phyloP scores from a whole-genome alignment of 768 basidiomycete genomes.

The Butyriboletus loyo region DNA sequence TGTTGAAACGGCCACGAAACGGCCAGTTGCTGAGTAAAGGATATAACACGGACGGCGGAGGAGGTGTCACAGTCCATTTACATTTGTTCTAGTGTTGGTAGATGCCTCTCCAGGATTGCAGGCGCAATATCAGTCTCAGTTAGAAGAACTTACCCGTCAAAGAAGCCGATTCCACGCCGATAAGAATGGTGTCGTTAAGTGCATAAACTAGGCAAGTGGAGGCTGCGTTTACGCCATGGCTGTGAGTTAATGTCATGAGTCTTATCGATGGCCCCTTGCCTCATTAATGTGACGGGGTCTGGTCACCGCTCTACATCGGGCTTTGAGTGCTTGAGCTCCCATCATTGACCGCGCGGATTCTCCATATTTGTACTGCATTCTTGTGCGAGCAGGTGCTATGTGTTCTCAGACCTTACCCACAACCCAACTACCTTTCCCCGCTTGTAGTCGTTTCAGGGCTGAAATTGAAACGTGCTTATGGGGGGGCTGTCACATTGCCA shows the following conservation, averaged over 20 bases:
- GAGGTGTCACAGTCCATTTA: neutral
- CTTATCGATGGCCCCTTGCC: neutral
- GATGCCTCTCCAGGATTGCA: neutral
- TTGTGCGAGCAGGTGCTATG: neutral
- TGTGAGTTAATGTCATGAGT: neutral
- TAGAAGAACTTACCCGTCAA: neutral
- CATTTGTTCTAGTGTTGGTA: neutral
- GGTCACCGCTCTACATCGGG: neutral
- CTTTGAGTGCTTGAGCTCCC: constrained; percentile 6
- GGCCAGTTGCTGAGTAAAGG: neutral
- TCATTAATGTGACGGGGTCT: neutral
- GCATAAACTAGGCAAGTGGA: constrained; percentile 8
- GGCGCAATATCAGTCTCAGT: neutral
- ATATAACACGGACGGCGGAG: neutral
- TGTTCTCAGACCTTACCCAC: neutral
- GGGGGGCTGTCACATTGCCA: neutral
- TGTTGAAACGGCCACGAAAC: neutral
- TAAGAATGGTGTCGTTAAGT: neutral
- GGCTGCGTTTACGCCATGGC: neutral
- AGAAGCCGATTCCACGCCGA: neutral
- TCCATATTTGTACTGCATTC: neutral
- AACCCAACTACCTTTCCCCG: neutral
- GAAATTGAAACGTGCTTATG: neutral
- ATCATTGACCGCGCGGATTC: neutral
- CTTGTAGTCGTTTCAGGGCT: neutral